Evolutionary conservation across 305 asterid genomes (phyloP).

Genomic region (Fraxinus sp.): DNA sequence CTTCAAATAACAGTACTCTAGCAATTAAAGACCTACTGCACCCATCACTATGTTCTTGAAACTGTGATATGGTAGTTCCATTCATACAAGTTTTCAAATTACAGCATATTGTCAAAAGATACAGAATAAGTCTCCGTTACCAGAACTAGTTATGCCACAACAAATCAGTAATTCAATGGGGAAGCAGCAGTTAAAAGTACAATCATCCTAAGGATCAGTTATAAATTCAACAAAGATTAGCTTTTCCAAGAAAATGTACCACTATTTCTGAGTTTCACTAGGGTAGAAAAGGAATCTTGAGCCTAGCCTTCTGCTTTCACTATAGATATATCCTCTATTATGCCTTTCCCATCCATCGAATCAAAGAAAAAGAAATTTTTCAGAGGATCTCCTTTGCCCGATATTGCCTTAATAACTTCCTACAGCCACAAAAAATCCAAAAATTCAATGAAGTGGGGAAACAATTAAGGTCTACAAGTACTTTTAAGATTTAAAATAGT

Average conservation of each 20-base stretch:
- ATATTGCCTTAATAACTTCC: slow-evolving; percentile 96
- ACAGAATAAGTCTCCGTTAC: background rate
- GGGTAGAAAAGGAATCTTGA: background rate
- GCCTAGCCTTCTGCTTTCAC: slow-evolving; percentile 20
- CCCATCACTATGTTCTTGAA: background rate
- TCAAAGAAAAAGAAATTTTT: slow-evolving; percentile 90
- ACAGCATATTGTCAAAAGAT: background rate
- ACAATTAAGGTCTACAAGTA: background rate
- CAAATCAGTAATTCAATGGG: background rate
- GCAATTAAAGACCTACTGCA: background rate
- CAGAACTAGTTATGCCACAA: background rate
- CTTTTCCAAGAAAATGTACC: background rate
- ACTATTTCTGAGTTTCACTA: background rate
- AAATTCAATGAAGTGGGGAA: background rate
- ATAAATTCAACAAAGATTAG: background rate
- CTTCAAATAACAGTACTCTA: background rate
- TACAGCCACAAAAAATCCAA: slow-evolving; percentile 26
- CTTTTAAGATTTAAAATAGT: background rate
- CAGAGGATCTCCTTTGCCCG: slow-evolving; percentile 92
- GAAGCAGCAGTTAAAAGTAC: background rate
- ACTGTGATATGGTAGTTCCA: background rate
- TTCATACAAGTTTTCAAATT: background rate
- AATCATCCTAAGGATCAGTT: background rate
- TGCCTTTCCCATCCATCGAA: slow-evolving; percentile 80
- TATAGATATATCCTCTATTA: slow-evolving; percentile 66